phyloP scores from a whole-genome alignment of 768 basidiomycete species.

The Lactifluus pinguis region DNA sequence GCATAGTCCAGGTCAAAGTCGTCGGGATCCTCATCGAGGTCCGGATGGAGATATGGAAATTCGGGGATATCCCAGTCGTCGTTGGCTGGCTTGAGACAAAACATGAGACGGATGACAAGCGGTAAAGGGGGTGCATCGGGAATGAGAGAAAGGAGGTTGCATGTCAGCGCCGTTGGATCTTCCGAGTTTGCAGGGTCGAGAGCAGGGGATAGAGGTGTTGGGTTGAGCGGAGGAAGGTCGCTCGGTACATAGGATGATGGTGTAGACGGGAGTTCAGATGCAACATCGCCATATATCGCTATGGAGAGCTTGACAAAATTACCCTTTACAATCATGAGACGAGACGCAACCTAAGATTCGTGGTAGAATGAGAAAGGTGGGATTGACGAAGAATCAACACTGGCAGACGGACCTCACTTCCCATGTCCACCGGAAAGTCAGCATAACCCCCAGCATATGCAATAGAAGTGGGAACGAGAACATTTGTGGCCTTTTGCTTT shows the following conservation, averaged over 20 bases:
- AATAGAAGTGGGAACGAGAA: conserved; percentile 59
- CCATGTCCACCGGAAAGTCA: conserved; percentile 65
- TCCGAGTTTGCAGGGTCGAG: conserved; percentile 52
- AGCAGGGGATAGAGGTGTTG: conserved; percentile 35
- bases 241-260: conserved; percentile 35
- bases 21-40: conserved; percentile 42
- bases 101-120: conserved; percentile 62
- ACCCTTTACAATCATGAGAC: conserved; percentile 77
- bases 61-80: conserved; percentile 75
- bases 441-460: conserved; percentile 61
- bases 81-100: conserved; percentile 66
- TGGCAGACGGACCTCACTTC: conserved; percentile 42
- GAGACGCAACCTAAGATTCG: conserved; percentile 50
- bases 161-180: conserved; percentile 56
- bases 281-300: conserved; percentile 48
- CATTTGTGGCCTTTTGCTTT: conserved; percentile 59
- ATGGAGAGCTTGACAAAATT: conserved; percentile 56
- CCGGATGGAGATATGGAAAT: conserved; percentile 62
- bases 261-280: conserved; percentile 35
- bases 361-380: not conserved
- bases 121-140: conserved; percentile 54
- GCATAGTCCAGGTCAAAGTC: conserved; percentile 53
- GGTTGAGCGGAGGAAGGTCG: conserved; percentile 28
- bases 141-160: conserved; percentile 50
- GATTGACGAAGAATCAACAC: not conserved